Base-by-base conservation (phyloP, 2,329 filamentous ascomycete species). In the Xylariaceae sp. region DNA sequence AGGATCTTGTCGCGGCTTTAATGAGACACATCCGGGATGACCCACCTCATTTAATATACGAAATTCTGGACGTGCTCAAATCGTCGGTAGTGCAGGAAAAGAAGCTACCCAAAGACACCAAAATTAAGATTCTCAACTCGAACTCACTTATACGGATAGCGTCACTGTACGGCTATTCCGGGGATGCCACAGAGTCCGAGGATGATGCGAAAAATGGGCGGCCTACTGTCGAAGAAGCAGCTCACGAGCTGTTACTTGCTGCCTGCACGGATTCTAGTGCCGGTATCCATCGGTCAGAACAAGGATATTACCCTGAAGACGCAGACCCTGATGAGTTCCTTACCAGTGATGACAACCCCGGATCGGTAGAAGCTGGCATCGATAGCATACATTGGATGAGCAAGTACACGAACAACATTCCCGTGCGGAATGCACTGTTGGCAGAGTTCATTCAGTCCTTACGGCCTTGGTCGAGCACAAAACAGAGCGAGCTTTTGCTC, bases 261-360 rank as follows among this genome's bases (percentile, higher is more conserved):
- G 75, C 86, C 3, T 96, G 89, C 64, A 94, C 87, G 1, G 83
- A 78, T 32, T 69, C 82, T 0, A 74, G 73, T 3, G 80, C 84
- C 37, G 93, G 91, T 12, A 76, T 94, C 2, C 68, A 95, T 39
- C 78, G 89, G 39, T 77, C 82, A 3, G 83, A 87, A 43, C 81
- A 79, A 28, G 90, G 89, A n/a, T 87, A 89, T 64, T 97, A 97
- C 62, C 87, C 89, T 6, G 79, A 83, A 31, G 78, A 79, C 11
- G 69, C 75, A 35, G 80, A 85, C 44, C 72, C 80, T 2, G 78
- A 71, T 24, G 50, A 57, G 11, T 58, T 62, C 22, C 55, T 62
- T 24, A 55, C 54, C 8, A 54, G 67, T 33, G 63, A 67, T 9
- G 64, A 69, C 28, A 59, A 69, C 24, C 68, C 78, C 33, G 59